Evolutionary conservation across 495 filamentous ascomycete genomes (phyloP), one percentile per base, ranked within the genome.

Genomic region (Xylaria flabelliformis): DNA sequence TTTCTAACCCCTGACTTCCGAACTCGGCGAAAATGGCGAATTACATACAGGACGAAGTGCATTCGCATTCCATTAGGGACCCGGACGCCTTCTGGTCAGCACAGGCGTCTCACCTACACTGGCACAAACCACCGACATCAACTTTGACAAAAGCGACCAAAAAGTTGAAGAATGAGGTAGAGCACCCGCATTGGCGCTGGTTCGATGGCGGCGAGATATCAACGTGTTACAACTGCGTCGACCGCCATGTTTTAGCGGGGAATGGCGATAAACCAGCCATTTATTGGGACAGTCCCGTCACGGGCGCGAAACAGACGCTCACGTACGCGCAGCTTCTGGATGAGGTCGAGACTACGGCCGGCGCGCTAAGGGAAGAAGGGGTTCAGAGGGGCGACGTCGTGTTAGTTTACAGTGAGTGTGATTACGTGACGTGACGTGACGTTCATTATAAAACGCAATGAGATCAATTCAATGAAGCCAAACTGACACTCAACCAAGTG

Each of bases 171-270:
- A 80, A 71, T 46, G 84, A 83, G 41, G 70, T 72, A 7, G 69
- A 78, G 9, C 85, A 87, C 70, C 81, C 81, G 34, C 85, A 91
- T 76, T 97, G 94, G 92, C 88, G 88, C 41, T 98, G 94, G 95
- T 98, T 97, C 74, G 90, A 93, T 0, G 93, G 89, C 69, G 95
- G 95, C 59, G 90, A 95, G 82, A 92, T 98, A 76, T 97, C 93
- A 34, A 97, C 94, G 0, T 91, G 90, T 64, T 97, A 92, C 81
- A 98, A 98, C 78, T 96, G 94, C 75, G 83, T 98, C 39, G 95
- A 97, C 79, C 87, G 95, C 24, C 95, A 97, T 80, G 94, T 98
- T 19, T 82, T 89, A 24, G 86, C 86, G 9, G 94, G 94, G 21
- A 83, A 89, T 71, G 95, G 94, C 12, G 88, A 91, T 19, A 81